phyloP scores from a whole-genome alignment of 352 stramenopile species.

The Blastocystis sp. region DNA sequence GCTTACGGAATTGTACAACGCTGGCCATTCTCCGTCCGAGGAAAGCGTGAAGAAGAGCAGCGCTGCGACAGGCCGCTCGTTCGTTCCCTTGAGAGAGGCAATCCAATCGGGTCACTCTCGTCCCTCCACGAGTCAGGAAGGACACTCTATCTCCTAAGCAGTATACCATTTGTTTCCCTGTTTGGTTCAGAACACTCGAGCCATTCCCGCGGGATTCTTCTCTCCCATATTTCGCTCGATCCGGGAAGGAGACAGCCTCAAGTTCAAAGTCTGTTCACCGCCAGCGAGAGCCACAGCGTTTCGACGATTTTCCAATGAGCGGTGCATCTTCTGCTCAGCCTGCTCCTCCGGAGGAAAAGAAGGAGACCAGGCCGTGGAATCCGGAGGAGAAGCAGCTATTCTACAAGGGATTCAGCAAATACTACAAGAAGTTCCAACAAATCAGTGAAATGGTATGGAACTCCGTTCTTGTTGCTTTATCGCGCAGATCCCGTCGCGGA shows the following conservation, averaged over 20 bases:
- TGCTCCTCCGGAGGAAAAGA: conserved; percentile 32
- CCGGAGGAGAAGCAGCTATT: conserved; percentile 47
- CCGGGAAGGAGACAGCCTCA: not conserved
- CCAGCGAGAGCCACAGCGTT: not conserved
- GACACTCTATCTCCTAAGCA: too few relatives aligned
- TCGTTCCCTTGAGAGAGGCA: too few relatives aligned
- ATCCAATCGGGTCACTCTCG: too few relatives aligned
- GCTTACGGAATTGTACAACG: too few relatives aligned
- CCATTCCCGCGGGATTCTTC: not conserved
- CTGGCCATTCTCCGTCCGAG: too few relatives aligned
- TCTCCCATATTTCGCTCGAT: not conserved
- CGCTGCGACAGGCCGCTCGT: too few relatives aligned
- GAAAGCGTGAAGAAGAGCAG: too few relatives aligned
- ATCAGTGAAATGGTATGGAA: conserved; percentile 57
- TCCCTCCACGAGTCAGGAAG: too few relatives aligned
- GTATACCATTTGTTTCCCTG: too few relatives aligned
- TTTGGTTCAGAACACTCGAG: too few relatives aligned
- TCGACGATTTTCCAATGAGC: not conserved
- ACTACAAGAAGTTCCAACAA: conserved; percentile 62
- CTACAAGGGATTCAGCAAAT: conserved; percentile 56
- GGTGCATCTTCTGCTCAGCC: not conserved
- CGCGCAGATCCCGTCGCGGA: conserved; percentile 33
- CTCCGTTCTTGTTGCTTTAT: not conserved
- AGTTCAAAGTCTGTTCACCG: not conserved
- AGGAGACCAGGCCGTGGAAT: conserved; percentile 26